Evolutionary conservation across 176 grass and related monocot genomes (phyloP).

Genomic region (sorghum (Sorghum bicolor)): DNA sequence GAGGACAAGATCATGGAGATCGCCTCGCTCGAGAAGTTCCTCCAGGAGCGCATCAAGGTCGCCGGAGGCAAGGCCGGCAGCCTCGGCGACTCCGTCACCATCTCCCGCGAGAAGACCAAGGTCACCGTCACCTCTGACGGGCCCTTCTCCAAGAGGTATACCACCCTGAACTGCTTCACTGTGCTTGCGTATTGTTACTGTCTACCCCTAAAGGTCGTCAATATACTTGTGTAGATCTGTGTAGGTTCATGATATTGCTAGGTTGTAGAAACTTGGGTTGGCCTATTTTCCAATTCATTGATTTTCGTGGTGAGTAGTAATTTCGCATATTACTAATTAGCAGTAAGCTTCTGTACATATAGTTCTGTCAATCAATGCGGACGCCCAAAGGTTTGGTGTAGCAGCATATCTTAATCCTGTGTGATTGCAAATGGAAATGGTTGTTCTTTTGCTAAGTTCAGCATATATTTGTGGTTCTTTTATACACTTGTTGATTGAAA

Average conservation of each 20-base stretch:
- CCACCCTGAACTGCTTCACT: not conserved
- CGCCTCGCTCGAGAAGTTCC: conserved; percentile 91
- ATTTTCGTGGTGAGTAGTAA: not conserved
- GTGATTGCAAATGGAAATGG: too few species aligned
- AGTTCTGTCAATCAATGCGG: too few species aligned
- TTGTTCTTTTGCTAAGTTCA: not conserved
- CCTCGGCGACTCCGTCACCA: conserved; percentile 67
- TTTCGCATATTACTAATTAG: not conserved
- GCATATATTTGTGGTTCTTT: not conserved
- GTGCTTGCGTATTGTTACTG: not conserved
- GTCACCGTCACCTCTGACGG: conserved; percentile 85
- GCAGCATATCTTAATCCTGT: too few species aligned
- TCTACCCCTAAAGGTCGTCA: not conserved
- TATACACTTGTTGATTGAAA: not conserved
- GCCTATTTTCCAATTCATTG: not conserved
- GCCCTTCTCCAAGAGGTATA: conserved; percentile 73
- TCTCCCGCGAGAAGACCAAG: conserved; percentile 73
- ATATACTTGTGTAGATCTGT: not conserved
- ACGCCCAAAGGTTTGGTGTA: too few species aligned
- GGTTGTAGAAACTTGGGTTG: not conserved
- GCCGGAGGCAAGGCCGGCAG: conserved; percentile 87
- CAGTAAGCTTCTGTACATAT: not conserved
- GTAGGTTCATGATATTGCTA: not conserved
- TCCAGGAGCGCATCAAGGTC: conserved; percentile 94
- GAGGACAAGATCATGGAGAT: conserved; percentile 98